A percentile compares a stretch with the other conserved stretches of the same genome.
Evolutionary conservation across 2,329 filamentous ascomycete species (phyloP).

Genomic region (Fragosphaeria purpurea): DNA sequence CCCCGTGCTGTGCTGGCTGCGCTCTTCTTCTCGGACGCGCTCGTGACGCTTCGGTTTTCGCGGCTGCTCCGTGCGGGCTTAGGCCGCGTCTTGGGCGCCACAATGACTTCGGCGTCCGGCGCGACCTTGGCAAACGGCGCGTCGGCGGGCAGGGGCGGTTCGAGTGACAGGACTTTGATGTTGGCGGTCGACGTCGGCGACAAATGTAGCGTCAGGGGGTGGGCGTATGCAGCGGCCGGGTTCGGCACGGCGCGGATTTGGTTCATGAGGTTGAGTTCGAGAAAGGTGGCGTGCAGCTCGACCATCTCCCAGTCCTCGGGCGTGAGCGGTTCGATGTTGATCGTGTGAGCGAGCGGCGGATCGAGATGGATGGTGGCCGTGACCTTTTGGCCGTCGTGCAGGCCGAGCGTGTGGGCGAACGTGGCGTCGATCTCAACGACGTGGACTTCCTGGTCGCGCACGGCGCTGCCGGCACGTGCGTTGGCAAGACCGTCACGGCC

Average conservation of each 20-base stretch:
- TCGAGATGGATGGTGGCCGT: conserved; percentile 68
- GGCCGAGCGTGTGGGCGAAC: conserved; percentile 64
- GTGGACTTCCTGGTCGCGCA: conserved; percentile 63
- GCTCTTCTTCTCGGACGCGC: conserved; percentile 63
- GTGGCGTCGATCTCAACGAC: conserved; percentile 81
- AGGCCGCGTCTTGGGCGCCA: conserved; percentile 81
- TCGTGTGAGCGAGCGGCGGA: conserved; percentile 80
- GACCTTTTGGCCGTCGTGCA: conserved; percentile 75
- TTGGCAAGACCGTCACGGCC: conserved; percentile 62
- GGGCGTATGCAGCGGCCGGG: conserved; percentile 55
- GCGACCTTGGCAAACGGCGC: conserved; percentile 84
- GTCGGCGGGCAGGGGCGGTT: conserved; percentile 57
- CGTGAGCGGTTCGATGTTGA: conserved; percentile 93
- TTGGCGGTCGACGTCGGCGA: conserved; percentile 94
- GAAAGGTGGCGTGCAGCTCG: conserved; percentile 88
- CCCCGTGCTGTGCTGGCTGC: conserved; percentile 60
- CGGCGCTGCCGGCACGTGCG: conserved; percentile 18
- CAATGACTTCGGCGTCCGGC: conserved; percentile 91
- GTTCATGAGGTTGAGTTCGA: conserved; percentile 85
- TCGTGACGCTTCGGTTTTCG: conserved; percentile 71
- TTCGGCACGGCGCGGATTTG: conserved; percentile 93
- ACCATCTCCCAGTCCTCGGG: conserved; percentile 98
- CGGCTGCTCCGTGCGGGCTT: conserved; percentile 56
- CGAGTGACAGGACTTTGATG: conserved; percentile 74
- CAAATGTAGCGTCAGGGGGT: conserved; percentile 83